These are phyloP conservation scores for Lanmaoa rubissima DNA, from an alignment of 768 basidiomycete genomes.

Conservation along the genomic window DNA sequence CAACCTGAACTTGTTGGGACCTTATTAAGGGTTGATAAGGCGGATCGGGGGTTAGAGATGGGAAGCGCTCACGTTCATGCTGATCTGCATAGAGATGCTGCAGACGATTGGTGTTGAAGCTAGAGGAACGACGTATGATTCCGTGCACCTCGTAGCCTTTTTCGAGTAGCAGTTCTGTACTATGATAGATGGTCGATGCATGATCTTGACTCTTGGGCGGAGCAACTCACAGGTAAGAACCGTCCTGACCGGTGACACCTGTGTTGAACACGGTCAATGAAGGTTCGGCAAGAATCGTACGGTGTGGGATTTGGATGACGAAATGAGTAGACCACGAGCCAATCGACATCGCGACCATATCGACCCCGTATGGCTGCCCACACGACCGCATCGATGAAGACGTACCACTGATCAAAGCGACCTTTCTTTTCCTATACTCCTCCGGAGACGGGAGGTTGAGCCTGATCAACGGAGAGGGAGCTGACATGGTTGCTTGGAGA, in stretches of 20 bases:
- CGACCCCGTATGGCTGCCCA: not conserved
- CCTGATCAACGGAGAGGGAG: slow-evolving; percentile 40
- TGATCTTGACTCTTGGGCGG: not conserved
- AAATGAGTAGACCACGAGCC: not conserved
- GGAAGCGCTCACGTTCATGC: slow-evolving; percentile 70
- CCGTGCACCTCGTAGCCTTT: slow-evolving; percentile 94
- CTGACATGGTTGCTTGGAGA: slow-evolving; percentile 18
- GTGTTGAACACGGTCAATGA: slow-evolving; percentile 14
- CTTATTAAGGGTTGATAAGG: slow-evolving; percentile 33
- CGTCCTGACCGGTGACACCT: slow-evolving; percentile 97
- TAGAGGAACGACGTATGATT: slow-evolving; percentile 95
- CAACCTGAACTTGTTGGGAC: slow-evolving; percentile 67
- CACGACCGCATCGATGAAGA: slow-evolving; percentile 10
- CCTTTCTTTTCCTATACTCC: slow-evolving; percentile 87
- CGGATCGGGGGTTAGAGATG: not conserved
- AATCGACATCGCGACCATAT: not conserved
- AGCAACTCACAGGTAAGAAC: slow-evolving; percentile 83
- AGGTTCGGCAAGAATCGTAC: not conserved
- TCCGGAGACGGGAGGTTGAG: slow-evolving; percentile 67
- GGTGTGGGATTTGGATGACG: not conserved
- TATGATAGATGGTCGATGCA: slow-evolving; percentile 28
- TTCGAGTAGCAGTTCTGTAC: slow-evolving; percentile 77
- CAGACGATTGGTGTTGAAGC: slow-evolving; percentile 95
- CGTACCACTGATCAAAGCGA: slow-evolving; percentile 88
- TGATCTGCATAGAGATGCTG: slow-evolving; percentile 92